Percentiles rank a stretch among this genome's conserved stretches.
Conservation (phyloP, 1,139 yeast species). For the Saccharomyces pastorianus region DNA sequence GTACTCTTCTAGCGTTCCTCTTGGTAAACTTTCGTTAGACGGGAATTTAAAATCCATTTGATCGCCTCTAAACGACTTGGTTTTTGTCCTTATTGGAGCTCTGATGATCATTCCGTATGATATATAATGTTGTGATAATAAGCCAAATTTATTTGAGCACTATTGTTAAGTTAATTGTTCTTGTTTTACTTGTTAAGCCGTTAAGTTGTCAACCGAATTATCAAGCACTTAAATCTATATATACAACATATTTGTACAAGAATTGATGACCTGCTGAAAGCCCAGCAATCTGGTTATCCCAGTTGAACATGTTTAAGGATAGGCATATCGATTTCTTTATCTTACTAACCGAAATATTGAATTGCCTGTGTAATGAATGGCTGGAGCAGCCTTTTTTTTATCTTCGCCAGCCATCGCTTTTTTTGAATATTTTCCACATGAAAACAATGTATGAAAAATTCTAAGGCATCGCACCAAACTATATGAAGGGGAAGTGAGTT, state of each 20-base stretch:
- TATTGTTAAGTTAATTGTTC: not conserved
- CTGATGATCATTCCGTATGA: constrained; percentile 16
- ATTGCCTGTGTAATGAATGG: not conserved
- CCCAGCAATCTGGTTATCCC: not conserved
- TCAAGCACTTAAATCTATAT: not conserved
- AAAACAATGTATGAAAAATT: not conserved
- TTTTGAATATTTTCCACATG: not conserved
- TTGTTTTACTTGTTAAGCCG: not conserved
- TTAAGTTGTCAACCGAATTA: not conserved
- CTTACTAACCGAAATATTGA: not conserved
- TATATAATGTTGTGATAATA: not conserved
- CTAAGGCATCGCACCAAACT: not conserved
- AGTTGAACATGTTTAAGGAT: not conserved
- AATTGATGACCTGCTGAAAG: not conserved
- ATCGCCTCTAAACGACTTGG: constrained; percentile 27
- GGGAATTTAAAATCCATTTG: constrained; percentile 30
- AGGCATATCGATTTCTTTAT: not conserved
- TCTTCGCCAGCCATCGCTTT: not conserved
- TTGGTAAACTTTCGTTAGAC: constrained; percentile 13
- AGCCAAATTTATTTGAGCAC: not conserved
- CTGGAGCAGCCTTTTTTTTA: not conserved
- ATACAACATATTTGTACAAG: not conserved
- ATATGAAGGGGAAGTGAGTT: not conserved
- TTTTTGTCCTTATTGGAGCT: constrained; percentile 30
- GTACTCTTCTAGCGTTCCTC: constrained; percentile 12